Evolutionary conservation across 257 asterid species (phyloP), one percentile per base, ranked within the genome.

Genomic region (Solanum medicagineum): DNA sequence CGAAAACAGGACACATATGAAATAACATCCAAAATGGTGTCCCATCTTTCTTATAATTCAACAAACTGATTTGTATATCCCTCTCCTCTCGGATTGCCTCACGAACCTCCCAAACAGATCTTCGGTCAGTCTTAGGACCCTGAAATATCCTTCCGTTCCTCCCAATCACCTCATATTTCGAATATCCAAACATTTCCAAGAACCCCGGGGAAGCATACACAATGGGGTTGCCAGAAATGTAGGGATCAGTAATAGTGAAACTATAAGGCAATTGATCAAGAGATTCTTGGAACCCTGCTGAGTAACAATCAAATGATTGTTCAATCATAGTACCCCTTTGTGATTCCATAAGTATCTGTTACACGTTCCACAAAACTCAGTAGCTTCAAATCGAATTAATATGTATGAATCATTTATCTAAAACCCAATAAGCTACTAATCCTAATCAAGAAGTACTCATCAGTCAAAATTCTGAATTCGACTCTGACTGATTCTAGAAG

Each of bases 1-100:
- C 85, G 44, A 92, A 94, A 91, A 97, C 94, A 81, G 99, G 99
- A 87, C 94, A 94, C 95, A 95, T 84, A 71, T 90, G 94, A 86
- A 97, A 93, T 89, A 97, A 86, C 94, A 95, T 91, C 98, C 99
- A 94, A 89, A 97, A 94, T 14, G 99, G 98, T 15, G 92, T 94
- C 87, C 98, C 98, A 51, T 97, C 95, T 88, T 95, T 97, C 91
- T 93, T 93, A 86, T 97, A 97, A 90, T 95, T 97, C 93, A 94
- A 87, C 91, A 97, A 65, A 86, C 87, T 93, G 36, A 91, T 84
- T 90, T 92, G 92, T 75, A 97, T 81, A 45, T 83, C 90, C 89
- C 88, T 91, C 93, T 92, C 99, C 89, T 87, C 96, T 15, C 94
- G 90, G 86, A 97, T 89, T 0, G 99, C 98, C 95, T 97, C 98